phyloP scores from a whole-genome alignment of 805 yeast genomes.

The Lachancea sp. region DNA sequence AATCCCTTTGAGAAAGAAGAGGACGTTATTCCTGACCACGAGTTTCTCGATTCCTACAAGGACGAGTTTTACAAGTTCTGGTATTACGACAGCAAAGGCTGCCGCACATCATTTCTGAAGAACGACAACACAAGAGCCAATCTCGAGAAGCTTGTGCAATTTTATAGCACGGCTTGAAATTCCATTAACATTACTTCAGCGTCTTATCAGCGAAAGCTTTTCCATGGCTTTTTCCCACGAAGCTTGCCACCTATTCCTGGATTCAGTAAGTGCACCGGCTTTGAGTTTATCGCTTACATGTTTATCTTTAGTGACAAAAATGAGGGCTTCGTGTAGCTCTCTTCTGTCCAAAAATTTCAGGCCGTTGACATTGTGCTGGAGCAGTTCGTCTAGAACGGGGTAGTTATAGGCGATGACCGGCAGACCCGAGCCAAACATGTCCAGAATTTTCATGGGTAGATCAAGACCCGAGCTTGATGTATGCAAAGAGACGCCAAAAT shows the following conservation, averaged over 20 bases:
- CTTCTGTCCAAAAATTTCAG: constrained; percentile 40
- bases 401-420: constrained; percentile 81
- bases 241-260: constrained; percentile 61
- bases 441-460: constrained; percentile 95
- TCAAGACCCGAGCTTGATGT: constrained; percentile 89
- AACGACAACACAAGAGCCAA: constrained; percentile 25
- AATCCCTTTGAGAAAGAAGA: constrained; percentile 13
- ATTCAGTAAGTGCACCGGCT: constrained; percentile 68
- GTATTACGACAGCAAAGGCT: constrained; percentile 35
- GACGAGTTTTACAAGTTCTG: constrained; percentile 45
- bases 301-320: constrained; percentile 31
- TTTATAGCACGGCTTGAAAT: constrained; percentile 11
- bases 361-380: constrained; percentile 66
- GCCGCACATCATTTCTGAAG: constrained; percentile 28
- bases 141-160: constrained; percentile 8
- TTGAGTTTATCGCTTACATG: constrained; percentile 39
- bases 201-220: constrained; percentile 16
- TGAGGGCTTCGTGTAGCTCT: constrained; percentile 42
- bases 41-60: constrained; percentile 37
- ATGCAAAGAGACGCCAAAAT: constrained; percentile 85
- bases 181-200: not conserved
- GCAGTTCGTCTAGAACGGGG: constrained; percentile 73
- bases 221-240: constrained; percentile 53
- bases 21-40: constrained; percentile 50
- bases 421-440: constrained; percentile 91